Evolutionary conservation across 2,329 filamentous ascomycete species (phyloP), one percentile per base, ranked within the genome.

Genomic region (Fusarium illudens): DNA sequence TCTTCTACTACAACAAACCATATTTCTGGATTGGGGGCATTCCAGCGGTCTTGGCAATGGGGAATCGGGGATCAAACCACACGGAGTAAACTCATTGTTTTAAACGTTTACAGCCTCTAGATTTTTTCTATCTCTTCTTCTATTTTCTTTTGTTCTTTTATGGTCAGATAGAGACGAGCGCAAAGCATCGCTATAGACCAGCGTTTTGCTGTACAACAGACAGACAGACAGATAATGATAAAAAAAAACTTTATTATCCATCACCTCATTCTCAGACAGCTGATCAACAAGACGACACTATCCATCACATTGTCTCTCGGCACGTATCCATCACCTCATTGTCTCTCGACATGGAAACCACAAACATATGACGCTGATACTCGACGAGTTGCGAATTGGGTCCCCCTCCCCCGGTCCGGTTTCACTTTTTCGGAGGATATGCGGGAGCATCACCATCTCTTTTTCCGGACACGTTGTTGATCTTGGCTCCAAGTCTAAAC

Each of bases 81-180:
- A 51, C 32, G 49, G 49, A 34, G 49, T 36, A 17, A 22, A 27
- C 20, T 17, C 29, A 20, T 33, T 48, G 44, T 48, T 48, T 48
- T 48, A 30, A 29, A 30, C 44, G 27, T 48, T 29, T 33, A 32
- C 60, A 61, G 60, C 60, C 64, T 65, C 50, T 68, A 46, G 34
- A 57, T 49, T 50, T 60, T 58, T 15, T 22, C 20, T n/a, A 19
- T 34, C 49, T 20, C 10, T 33, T 32, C 13, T 25, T 20, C 13
- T 33, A n/a, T 44, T 25, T 46, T 34, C 25, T 17, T n/a, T 33
- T 55, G 37, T 44, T 34, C 4, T 46, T 30, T 13, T 19, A 46
- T 20, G 37, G 30, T 44, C 15, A 33, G 37, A 19, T 25, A 20
- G 32, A 33, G 19, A 33, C 11, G 52, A 55, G 19, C 17, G 32